These are phyloP conservation scores for Tilletia walkeri DNA, from an alignment of 1,284 basidiomycete genomes.

Conservation along the genomic window DNA sequence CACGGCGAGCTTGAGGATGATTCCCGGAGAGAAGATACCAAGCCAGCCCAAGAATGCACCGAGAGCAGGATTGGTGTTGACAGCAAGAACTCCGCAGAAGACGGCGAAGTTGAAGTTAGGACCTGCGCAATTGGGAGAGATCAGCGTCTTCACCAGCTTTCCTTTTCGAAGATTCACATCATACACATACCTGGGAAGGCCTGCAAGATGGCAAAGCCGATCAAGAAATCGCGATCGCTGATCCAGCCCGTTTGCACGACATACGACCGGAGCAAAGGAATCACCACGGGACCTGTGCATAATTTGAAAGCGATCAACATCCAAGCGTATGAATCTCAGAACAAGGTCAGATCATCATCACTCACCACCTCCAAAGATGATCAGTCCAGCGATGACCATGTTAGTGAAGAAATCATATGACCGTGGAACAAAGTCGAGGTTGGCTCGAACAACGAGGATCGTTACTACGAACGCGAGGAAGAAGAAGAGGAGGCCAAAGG, in stretches of 20 bases:
- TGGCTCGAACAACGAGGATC: conserved; percentile 55
- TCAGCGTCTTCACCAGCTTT: conserved; percentile 55
- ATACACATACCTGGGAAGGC: conserved; percentile 37
- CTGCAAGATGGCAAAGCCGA: conserved; percentile 63
- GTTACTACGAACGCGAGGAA: conserved; percentile 50
- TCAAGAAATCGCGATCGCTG: conserved; percentile 62
- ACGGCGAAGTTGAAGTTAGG: conserved; percentile 67
- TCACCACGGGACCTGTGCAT: conserved; percentile 4
- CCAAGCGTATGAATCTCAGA: conserved; percentile 15
- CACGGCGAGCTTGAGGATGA: conserved; percentile 62
- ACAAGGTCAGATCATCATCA: conserved; percentile 31
- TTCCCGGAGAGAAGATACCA: conserved; percentile 55
- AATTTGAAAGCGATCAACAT: background rate
- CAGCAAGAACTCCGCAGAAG: conserved; percentile 62
- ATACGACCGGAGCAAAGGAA: background rate
- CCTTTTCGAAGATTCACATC: background rate
- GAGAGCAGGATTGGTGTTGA: conserved; percentile 54
- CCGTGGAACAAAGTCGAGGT: conserved; percentile 46
- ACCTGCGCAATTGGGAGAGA: conserved; percentile 55
- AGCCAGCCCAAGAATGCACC: conserved; percentile 61
- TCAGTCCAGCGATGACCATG: conserved; percentile 60
- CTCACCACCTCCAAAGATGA: conserved; percentile 65
- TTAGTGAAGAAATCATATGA: conserved; percentile 59
- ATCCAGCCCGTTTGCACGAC: conserved; percentile 21
- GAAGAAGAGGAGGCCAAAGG: conserved; percentile 44